Evolutionary conservation across 2,329 filamentous ascomycete genomes (phyloP).

Genomic region (Alternaria tenuissima): DNA sequence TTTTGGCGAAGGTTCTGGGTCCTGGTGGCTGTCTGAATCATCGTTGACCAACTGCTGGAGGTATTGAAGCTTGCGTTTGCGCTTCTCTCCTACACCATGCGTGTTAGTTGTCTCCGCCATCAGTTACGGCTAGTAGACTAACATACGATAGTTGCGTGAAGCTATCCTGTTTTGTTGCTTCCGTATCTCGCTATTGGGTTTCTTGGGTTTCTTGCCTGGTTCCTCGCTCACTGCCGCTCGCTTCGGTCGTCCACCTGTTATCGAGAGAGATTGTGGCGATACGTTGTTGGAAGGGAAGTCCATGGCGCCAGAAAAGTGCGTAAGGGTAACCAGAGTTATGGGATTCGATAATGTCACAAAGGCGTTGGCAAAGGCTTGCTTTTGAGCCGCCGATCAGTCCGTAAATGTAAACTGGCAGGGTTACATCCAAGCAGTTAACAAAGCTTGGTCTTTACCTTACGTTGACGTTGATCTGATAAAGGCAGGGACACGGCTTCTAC

Average conservation of each 20-base stretch:
- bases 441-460: slow-evolving; percentile 19
- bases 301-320: slow-evolving; percentile 36
- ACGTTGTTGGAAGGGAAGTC: slow-evolving; percentile 13
- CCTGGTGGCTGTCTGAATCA: slow-evolving; percentile 25
- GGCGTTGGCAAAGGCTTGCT: slow-evolving; percentile 24
- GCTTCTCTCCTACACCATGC: slow-evolving; percentile 43
- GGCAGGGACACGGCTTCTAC: slow-evolving; percentile 19
- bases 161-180: slow-evolving; percentile 51
- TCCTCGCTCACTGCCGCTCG: slow-evolving; percentile 14
- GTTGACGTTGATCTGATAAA: slow-evolving; percentile 24
- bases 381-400: slow-evolving; percentile 27
- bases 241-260: slow-evolving; percentile 19
- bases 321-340: slow-evolving; percentile 13
- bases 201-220: slow-evolving; percentile 39
- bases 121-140: neutral
- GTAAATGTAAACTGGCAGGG: slow-evolving; percentile 22
- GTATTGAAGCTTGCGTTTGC: slow-evolving; percentile 48
- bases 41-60: slow-evolving; percentile 46
- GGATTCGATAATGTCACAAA: slow-evolving; percentile 15
- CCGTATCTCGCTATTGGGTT: slow-evolving; percentile 48
- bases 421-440: slow-evolving; percentile 28
- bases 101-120: slow-evolving; percentile 15
- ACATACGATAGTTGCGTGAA: slow-evolving; percentile 49
- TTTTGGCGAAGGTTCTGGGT: slow-evolving; percentile 21
- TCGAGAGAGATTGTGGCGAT: slow-evolving; percentile 17